Evolutionary conservation across 2,329 filamentous ascomycete species (phyloP).

Genomic region (Didymellaceae sp.): DNA sequence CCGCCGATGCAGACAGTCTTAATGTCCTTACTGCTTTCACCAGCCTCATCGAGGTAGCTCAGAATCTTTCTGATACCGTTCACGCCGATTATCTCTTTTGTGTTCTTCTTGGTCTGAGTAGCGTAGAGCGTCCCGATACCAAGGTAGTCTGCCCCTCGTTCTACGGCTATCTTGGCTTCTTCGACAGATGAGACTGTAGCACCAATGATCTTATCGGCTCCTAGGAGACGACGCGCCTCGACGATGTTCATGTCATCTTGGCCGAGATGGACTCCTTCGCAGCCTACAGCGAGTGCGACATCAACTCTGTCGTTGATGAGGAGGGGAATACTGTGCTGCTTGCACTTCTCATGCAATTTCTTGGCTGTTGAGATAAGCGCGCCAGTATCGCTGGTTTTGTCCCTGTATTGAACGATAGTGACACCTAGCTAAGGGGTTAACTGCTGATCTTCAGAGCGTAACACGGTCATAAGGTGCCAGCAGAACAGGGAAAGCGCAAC

Average conservation of each 20-base stretch:
- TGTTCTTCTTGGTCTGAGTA: constrained; percentile 82
- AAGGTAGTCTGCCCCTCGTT: constrained; percentile 84
- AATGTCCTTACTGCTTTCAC: constrained; percentile 37
- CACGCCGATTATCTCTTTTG: constrained; percentile 79
- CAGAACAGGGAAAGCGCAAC: constrained; percentile 22
- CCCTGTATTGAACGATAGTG: constrained; percentile 86
- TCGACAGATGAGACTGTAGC: constrained; percentile 79
- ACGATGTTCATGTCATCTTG: constrained; percentile 85
- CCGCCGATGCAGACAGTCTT: constrained; percentile 84
- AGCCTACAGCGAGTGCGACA: constrained; percentile 82
- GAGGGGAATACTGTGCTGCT: constrained; percentile 73
- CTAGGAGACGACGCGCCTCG: constrained; percentile 75
- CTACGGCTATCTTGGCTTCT: constrained; percentile 75
- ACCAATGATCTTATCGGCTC: constrained; percentile 80
- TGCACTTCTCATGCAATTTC: constrained; percentile 74
- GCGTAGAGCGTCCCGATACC: constrained; percentile 90
- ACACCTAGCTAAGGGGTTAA: constrained; percentile 57
- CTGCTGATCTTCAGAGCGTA: not conserved
- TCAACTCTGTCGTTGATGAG: constrained; percentile 94
- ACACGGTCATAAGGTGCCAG: not conserved
- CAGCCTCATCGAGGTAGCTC: constrained; percentile 59
- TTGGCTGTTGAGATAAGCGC: constrained; percentile 73
- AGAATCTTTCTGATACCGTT: constrained; percentile 74
- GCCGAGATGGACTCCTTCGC: constrained; percentile 92
- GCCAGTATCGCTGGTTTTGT: constrained; percentile 81